Base-by-base conservation (phyloP, 1,284 basidiomycete genomes). In the Vanrija pseudolonga region DNA sequence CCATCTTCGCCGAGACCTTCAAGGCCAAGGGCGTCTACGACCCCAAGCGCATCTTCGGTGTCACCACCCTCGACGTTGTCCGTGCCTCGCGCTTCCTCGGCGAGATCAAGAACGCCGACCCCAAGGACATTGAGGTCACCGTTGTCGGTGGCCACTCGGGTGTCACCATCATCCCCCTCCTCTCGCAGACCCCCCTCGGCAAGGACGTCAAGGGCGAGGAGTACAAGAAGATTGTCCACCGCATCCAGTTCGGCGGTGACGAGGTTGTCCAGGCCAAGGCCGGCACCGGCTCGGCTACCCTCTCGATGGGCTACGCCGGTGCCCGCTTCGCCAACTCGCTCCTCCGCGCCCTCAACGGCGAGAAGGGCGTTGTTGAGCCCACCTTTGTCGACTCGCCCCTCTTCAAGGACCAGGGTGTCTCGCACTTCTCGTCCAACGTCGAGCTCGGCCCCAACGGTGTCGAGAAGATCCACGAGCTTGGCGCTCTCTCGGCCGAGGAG, bases 71-170 rank as follows among this genome's bases (percentile, higher is more conserved):
- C 60, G 95, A 99, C 76, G 93, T 98, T 61, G 91, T 98, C 67
- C 93, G 96, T 69, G 86, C 96, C 26, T 93, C 92, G 17, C 94
- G 92, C 53, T 98, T 98, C 77, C 86, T 96, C 50, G 82, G 92
- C 26, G 90, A 93, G 76, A 82, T 88, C 62, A 78, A 86, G 85
- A 48, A 82, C 86, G 67, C 79, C 66, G 71, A 79, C 77, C 71
- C 85, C 60, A 74, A 77, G 65, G 82, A 91, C 26, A 76, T 84
- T 57, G 82, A 88, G 24, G 81, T 95, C 67, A 81, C 83, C 57
- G 95, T 98, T 60, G 85, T 98, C 53, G 95, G 96, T 68, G 95
- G 95, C 52, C 94, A 97, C 84, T 92, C 90, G 61, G 94, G 94
- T 69, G 86, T 92, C 57, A 97, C 94, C 51, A 99, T 99, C 69